Conservation (phyloP, 768 basidiomycete species). For the Calocera cornea region DNA sequence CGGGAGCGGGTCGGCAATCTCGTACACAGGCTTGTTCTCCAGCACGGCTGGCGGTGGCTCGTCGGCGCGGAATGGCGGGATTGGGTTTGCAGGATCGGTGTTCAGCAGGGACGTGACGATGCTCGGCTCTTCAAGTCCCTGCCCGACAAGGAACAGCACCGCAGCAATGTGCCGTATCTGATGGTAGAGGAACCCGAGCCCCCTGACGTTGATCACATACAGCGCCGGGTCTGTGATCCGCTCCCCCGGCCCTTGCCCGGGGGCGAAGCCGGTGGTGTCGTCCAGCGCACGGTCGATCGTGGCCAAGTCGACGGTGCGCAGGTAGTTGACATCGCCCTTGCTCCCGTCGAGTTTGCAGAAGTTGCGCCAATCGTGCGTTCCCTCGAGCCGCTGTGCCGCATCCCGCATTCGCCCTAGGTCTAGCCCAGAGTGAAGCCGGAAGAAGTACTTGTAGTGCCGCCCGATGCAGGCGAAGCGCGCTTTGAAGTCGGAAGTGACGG, state of each 20-base stretch:
- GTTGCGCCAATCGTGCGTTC: constrained; percentile 92
- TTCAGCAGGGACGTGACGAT: constrained; percentile 65
- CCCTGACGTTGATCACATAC: constrained; percentile 72
- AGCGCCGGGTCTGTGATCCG: constrained; percentile 22
- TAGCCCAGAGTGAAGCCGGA: constrained; percentile 43
- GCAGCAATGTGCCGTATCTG: constrained; percentile 94
- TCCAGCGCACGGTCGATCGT: constrained; percentile 39
- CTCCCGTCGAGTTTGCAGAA: constrained; percentile 84
- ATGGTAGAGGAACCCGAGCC: constrained; percentile 85
- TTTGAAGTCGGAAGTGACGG: constrained; percentile 63
- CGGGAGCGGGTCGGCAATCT: constrained; percentile 86
- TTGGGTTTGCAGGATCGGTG: constrained; percentile 28
- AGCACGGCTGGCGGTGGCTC: constrained; percentile 35
- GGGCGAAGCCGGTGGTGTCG: not conserved
- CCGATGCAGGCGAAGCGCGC: constrained; percentile 75
- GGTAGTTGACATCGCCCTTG: constrained; percentile 79
- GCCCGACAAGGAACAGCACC: constrained; percentile 74
- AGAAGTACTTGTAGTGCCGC: constrained; percentile 98
- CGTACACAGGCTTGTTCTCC: constrained; percentile 70
- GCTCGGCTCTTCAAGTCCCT: constrained; percentile 58
- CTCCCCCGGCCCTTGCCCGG: not conserved
- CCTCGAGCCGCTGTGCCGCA: constrained; percentile 57
- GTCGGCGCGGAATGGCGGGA: not conserved
- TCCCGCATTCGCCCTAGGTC: constrained; percentile 62
- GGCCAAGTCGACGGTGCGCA: constrained; percentile 51